Percentiles rank a stretch among this genome's conserved stretches.
Conservation (phyloP, 2,329 filamentous ascomycete species). For the Colletotrichum tamarilloi region DNA sequence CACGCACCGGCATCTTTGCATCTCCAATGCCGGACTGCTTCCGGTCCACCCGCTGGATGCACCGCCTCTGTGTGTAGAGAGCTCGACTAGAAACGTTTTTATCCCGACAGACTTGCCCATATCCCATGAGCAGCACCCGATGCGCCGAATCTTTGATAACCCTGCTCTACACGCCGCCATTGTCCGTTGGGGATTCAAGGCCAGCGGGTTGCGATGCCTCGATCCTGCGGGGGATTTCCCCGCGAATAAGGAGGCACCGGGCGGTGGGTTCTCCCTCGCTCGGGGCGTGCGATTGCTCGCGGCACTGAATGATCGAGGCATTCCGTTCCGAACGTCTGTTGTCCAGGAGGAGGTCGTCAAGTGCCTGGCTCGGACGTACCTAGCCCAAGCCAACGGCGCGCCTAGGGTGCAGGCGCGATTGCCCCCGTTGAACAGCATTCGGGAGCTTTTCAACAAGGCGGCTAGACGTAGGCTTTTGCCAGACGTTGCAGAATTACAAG, state of each 20-base stretch:
- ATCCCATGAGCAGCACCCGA: constrained; percentile 55
- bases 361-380: constrained; percentile 11
- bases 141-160: constrained; percentile 57
- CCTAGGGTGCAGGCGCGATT: background rate
- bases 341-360: constrained; percentile 29
- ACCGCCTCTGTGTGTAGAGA: constrained; percentile 39
- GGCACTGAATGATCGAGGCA: constrained; percentile 47
- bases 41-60: constrained; percentile 58
- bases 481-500: background rate
- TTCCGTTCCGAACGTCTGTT: constrained; percentile 43
- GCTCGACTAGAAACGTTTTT: background rate
- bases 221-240: background rate
- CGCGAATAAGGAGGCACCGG: constrained; percentile 25
- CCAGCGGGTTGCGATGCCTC: constrained; percentile 41
- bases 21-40: constrained; percentile 46
- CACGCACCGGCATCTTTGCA: constrained; percentile 45
- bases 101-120: constrained; percentile 55
- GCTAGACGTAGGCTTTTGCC: constrained; percentile 1
- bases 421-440: background rate
- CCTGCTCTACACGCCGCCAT: constrained; percentile 51
- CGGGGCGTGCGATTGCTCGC: constrained; percentile 50
- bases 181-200: constrained; percentile 59
- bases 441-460: constrained; percentile 13
- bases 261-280: constrained; percentile 45
- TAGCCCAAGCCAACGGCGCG: background rate